Evolutionary conservation across 495 filamentous ascomycete species (phyloP).

Genomic region (Bacidia gigantensis): DNA sequence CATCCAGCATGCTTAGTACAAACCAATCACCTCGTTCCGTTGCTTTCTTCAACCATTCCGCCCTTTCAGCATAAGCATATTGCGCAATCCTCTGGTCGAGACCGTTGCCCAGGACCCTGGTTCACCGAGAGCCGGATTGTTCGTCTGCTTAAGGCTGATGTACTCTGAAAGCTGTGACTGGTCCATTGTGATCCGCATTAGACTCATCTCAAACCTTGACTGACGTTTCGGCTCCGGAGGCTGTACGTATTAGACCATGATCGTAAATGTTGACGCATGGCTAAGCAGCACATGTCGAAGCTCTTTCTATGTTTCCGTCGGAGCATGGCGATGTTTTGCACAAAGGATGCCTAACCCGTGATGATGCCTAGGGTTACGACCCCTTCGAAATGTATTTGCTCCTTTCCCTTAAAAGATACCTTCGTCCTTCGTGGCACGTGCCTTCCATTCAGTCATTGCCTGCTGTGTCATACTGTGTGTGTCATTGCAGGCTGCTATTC

Average conservation of each 20-base stretch:
- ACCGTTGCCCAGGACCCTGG: conserved; percentile 2
- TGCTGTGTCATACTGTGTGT: conserved; percentile 18
- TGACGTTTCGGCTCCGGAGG: conserved; percentile 4
- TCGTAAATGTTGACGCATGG: conserved; percentile 5
- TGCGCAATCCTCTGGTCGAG: not conserved
- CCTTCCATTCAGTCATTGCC: not conserved
- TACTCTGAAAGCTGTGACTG: not conserved
- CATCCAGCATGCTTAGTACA: not conserved
- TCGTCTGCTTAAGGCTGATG: not conserved
- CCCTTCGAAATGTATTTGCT: not conserved
- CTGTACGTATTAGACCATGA: conserved; percentile 13
- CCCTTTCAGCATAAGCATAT: conserved; percentile 2
- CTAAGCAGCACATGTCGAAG: conserved; percentile 1
- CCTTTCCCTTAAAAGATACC: conserved; percentile 3
- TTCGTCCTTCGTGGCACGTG: conserved; percentile 5
- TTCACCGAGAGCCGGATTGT: not conserved
- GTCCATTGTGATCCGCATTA: conserved; percentile 6
- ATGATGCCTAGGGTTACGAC: conserved; percentile 10
- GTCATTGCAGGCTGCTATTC: conserved; percentile 17
- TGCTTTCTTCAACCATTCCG: not conserved
- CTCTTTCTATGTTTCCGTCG: conserved; percentile 10
- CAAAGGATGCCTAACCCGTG: conserved; percentile 13
- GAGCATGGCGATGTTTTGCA: conserved; percentile 11
- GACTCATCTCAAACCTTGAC: conserved; percentile 5
- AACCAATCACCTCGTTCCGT: not conserved